Conservation (phyloP, 164 flowering plant genomes). For the Dillenia turbinata region DNA sequence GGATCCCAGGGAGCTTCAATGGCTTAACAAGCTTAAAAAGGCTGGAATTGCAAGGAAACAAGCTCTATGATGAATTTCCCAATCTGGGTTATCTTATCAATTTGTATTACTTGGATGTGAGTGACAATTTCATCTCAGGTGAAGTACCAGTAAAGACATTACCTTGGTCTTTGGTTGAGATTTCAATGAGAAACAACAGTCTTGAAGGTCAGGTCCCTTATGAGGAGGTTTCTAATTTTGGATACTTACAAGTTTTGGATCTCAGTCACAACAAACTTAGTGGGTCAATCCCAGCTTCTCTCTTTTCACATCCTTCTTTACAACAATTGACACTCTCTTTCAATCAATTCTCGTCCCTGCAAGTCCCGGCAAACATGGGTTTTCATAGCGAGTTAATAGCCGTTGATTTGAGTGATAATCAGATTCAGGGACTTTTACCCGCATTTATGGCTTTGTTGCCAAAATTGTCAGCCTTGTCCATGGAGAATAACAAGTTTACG, state of each 20-base stretch:
- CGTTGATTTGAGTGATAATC: constrained; percentile 62
- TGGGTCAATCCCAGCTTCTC: constrained; percentile 46
- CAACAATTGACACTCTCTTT: constrained; percentile 75
- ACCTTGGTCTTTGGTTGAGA: constrained; percentile 52
- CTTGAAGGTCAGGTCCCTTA: constrained; percentile 43
- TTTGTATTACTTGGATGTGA: constrained; percentile 52
- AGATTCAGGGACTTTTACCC: constrained; percentile 62
- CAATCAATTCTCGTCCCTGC: constrained; percentile 49
- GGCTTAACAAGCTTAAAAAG: constrained; percentile 39
- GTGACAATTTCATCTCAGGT: constrained; percentile 68
- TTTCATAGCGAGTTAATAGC: constrained; percentile 58
- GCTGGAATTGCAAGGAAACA: constrained; percentile 69
- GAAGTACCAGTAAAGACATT: constrained; percentile 30
- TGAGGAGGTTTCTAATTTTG: constrained; percentile 11
- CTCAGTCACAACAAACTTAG: constrained; percentile 67
- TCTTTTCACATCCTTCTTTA: constrained; percentile 71
- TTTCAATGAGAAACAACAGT: constrained; percentile 65
- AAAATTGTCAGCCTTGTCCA: constrained; percentile 58
- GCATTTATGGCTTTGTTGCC: constrained; percentile 71
- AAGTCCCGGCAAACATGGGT: constrained; percentile 26
- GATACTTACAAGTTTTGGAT: constrained; percentile 65
- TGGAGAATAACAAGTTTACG: constrained; percentile 70
- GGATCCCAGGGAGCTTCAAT: constrained; percentile 45
- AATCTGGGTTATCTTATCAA: constrained; percentile 41
- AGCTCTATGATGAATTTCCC: constrained; percentile 56